Conservation (phyloP, 75 land plant genomes). For the Sequoiadendron giganteum region DNA sequence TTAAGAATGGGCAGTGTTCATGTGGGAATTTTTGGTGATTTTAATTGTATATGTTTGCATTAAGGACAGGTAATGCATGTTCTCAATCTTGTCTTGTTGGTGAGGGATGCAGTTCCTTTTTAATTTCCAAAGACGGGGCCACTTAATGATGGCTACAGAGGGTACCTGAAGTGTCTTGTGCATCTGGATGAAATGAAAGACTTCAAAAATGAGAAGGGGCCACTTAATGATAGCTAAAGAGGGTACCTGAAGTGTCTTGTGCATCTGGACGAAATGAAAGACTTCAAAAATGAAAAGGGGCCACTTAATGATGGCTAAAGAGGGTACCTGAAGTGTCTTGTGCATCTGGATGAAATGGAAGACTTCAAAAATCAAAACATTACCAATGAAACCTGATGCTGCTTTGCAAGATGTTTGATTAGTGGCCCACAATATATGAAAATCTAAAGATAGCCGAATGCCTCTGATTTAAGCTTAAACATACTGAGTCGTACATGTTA, state of each 20-base stretch:
- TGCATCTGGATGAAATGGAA: background rate
- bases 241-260: no score
- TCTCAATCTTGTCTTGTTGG: background rate
- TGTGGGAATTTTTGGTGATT: background rate
- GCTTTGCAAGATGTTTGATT: no score
- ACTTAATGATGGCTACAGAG: background rate
- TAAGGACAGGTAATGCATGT: background rate
- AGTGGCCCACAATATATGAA: background rate
- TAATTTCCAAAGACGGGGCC: background rate
- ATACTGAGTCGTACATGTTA: background rate
- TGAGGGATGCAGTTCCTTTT: background rate
- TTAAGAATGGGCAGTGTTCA: conserved; percentile 1
- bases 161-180: no score
- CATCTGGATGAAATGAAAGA: no score
- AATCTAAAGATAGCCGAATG: background rate
- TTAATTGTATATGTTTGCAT: background rate
- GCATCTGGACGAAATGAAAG: no score
- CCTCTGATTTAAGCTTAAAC: background rate
- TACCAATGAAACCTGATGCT: background rate
- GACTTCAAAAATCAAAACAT: no score
- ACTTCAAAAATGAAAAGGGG: no score
- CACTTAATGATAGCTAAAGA: background rate
- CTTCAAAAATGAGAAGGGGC: background rate
- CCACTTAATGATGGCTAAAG: no score
- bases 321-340: background rate